Evolutionary conservation across 352 stramenopile species (phyloP).

Genomic region (Pythium chondricola): DNA sequence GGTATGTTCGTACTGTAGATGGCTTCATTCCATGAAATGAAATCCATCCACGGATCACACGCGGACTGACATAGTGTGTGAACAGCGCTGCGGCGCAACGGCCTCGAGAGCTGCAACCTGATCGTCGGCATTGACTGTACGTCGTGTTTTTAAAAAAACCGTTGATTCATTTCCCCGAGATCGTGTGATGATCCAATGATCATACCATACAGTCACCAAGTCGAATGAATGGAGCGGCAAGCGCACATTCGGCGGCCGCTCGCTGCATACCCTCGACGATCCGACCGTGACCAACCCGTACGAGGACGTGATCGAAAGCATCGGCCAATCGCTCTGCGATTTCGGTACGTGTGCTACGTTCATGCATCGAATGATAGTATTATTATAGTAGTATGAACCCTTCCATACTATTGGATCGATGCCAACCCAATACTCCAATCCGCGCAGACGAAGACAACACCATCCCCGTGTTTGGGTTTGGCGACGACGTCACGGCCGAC

Average conservation of each 20-base stretch:
- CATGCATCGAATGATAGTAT: background rate
- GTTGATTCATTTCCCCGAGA: background rate
- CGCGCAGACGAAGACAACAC: conserved; percentile 73
- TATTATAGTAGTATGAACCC: too few species aligned
- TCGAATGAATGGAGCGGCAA: conserved; percentile 88
- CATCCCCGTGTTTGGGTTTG: conserved; percentile 82
- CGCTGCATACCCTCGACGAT: conserved; percentile 64
- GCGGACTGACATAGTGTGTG: background rate
- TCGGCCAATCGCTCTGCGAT: conserved; percentile 59
- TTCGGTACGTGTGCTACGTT: conserved; percentile 42
- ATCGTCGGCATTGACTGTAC: conserved; percentile 84
- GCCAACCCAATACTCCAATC: too few species aligned
- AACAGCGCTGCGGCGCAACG: conserved; percentile 55
- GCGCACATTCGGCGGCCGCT: conserved; percentile 60
- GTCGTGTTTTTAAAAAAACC: conserved; percentile 11
- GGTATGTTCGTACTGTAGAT: conserved; percentile 12
- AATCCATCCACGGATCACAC: too few species aligned
- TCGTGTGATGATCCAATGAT: background rate
- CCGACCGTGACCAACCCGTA: conserved; percentile 55
- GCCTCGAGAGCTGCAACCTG: conserved; percentile 82
- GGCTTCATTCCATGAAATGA: too few species aligned
- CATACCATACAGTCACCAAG: conserved; percentile 59
- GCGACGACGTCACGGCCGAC: conserved; percentile 74
- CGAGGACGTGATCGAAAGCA: conserved; percentile 79
- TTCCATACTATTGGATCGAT: too few species aligned